Conservation (phyloP, 2,329 filamentous ascomycete species). For the Colletotrichum melonis region DNA sequence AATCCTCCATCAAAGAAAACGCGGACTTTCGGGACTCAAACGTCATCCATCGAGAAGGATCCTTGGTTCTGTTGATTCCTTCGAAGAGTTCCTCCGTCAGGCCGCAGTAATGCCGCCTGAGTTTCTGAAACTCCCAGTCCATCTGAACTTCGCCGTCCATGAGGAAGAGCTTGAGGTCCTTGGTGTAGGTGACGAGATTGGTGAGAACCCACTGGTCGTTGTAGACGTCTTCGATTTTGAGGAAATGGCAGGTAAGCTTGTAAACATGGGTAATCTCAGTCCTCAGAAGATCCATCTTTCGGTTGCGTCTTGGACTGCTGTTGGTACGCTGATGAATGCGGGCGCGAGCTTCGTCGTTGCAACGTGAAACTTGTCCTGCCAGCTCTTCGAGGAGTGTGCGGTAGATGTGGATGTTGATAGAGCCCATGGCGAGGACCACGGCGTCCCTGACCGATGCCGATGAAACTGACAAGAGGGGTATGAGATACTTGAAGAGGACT, state of each 20-base stretch:
- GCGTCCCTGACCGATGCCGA: constrained; percentile 87
- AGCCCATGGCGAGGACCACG: constrained; percentile 90
- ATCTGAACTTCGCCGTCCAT: constrained; percentile 95
- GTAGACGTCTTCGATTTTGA: constrained; percentile 82
- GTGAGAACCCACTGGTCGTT: constrained; percentile 91
- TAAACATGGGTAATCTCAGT: constrained; percentile 98
- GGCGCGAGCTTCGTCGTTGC: constrained; percentile 88
- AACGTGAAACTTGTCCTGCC: constrained; percentile 85
- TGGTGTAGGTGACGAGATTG: constrained; percentile 89
- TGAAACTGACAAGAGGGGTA: constrained; percentile 84
- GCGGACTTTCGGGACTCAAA: constrained; percentile 96
- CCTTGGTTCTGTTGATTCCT: constrained; percentile 85
- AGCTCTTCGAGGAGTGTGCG: constrained; percentile 90
- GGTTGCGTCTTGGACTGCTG: constrained; percentile 84
- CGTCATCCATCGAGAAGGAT: constrained; percentile 94
- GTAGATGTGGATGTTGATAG: constrained; percentile 95
- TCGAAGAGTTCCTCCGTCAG: constrained; percentile 94
- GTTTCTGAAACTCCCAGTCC: constrained; percentile 92
- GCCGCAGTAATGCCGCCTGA: constrained; percentile 93
- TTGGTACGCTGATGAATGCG: constrained; percentile 88
- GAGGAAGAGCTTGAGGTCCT: constrained; percentile 91
- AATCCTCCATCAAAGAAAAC: constrained; percentile 97
- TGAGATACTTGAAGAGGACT: constrained; percentile 90
- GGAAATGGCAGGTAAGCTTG: constrained; percentile 90
- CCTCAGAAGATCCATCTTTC: constrained; percentile 85